Evolutionary conservation across 1,284 basidiomycete species (phyloP).

Genomic region (Trichosporon coremiiforme): DNA sequence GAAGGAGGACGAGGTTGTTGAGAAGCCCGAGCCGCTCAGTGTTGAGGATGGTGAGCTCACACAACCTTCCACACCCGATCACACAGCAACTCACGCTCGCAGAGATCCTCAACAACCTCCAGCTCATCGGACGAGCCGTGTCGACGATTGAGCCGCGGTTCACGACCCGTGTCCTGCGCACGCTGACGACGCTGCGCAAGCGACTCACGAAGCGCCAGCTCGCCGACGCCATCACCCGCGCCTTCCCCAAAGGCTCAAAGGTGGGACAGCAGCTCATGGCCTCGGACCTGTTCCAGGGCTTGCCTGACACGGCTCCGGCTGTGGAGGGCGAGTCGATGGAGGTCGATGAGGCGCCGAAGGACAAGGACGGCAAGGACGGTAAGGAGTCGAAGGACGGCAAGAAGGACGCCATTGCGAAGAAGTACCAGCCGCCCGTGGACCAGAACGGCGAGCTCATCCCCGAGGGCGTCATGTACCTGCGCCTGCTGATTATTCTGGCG

Average conservation of each 20-base stretch:
- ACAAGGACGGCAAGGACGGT: no score
- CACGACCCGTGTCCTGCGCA: constrained; percentile 83
- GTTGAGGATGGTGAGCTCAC: constrained; percentile 42
- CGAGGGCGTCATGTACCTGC: constrained; percentile 87
- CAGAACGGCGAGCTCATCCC: constrained; percentile 63
- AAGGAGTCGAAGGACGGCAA: no score
- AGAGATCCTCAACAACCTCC: constrained; percentile 83
- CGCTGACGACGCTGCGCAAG: constrained; percentile 77
- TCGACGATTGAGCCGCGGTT: constrained; percentile 90
- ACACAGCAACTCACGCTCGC: constrained; percentile 41
- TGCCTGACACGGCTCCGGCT: constrained; percentile 42
- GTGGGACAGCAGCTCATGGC: constrained; percentile 49
- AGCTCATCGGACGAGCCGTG: constrained; percentile 84
- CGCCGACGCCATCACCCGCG: constrained; percentile 70
- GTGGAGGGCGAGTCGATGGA: constrained; percentile 39
- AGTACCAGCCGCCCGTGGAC: constrained; percentile 44
- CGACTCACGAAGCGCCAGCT: constrained; percentile 69
- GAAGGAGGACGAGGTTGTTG: constrained; percentile 17
- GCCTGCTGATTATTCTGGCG: constrained; percentile 79
- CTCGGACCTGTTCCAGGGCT: constrained; percentile 40
- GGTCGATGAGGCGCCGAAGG: constrained; percentile 33
- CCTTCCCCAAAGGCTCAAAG: constrained; percentile 65
- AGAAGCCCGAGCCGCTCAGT: constrained; percentile 33
- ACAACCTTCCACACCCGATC: no score
- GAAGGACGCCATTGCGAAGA: constrained; percentile 39